Evolutionary conservation across 1,284 basidiomycete genomes (phyloP).

Genomic region (Naganishia sp.): DNA sequence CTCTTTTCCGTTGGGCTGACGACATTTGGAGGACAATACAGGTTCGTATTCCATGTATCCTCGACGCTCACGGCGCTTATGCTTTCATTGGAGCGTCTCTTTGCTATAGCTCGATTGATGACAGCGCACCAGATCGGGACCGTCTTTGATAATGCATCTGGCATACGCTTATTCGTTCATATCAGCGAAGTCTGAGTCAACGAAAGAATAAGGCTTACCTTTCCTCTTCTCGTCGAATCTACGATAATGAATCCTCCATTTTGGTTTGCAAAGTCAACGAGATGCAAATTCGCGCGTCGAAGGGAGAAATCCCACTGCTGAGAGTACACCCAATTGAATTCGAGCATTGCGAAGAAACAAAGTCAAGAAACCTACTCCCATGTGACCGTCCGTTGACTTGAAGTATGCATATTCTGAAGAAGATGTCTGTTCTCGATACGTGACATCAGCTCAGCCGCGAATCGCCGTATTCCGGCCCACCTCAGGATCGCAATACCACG

Average conservation of each 20-base stretch:
- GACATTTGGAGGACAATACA: constrained; percentile 49
- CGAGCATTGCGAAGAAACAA: no score
- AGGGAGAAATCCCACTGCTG: constrained; percentile 76
- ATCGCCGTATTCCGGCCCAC: constrained; percentile 41
- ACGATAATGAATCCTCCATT: constrained; percentile 78
- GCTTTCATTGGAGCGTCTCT: constrained; percentile 30
- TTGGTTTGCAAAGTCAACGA: constrained; percentile 64
- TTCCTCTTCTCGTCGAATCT: constrained; percentile 90
- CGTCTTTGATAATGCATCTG: constrained; percentile 92
- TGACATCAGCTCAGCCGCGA: not conserved
- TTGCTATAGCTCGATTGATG: constrained; percentile 69
- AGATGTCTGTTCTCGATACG: not conserved
- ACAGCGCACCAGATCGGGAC: constrained; percentile 91
- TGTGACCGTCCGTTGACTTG: constrained; percentile 96
- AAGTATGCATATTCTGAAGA: constrained; percentile 69
- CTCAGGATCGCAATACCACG: constrained; percentile 83
- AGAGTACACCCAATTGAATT: not conserved
- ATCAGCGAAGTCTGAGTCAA: not conserved
- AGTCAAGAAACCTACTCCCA: constrained; percentile 56
- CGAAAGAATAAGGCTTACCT: constrained; percentile 52
- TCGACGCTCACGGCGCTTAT: not conserved
- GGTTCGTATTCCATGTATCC: constrained; percentile 42
- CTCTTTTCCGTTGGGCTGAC: constrained; percentile 50
- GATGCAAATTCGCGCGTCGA: constrained; percentile 78
- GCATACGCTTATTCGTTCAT: constrained; percentile 62